Percentiles rank a stretch among this genome's conserved stretches.
Conservation (phyloP, 495 filamentous ascomycete genomes). For the Darksidea phi region DNA sequence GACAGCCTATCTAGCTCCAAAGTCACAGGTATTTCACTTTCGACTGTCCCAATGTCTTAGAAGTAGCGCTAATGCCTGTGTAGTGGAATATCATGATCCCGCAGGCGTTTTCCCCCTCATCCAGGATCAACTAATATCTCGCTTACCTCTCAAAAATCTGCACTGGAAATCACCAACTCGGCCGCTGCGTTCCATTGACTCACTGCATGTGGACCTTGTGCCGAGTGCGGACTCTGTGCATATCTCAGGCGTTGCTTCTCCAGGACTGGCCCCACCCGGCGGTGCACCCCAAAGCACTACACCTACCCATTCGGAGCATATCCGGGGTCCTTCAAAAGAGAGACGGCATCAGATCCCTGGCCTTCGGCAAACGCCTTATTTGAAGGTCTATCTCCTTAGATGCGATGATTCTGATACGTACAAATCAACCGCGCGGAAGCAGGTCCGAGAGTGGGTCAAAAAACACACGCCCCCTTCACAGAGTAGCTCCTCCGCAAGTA, state of each 20-base stretch:
- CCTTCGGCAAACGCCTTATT: conserved; percentile 86
- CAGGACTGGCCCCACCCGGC: conserved; percentile 44
- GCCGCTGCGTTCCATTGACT: conserved; percentile 86
- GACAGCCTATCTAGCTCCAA: conserved; percentile 63
- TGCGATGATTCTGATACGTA: conserved; percentile 96
- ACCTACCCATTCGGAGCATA: conserved; percentile 34
- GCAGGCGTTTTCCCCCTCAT: conserved; percentile 78
- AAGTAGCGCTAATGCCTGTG: conserved; percentile 8
- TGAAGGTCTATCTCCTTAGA: conserved; percentile 83
- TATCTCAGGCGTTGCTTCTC: conserved; percentile 43
- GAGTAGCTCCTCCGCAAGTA: conserved; percentile 48
- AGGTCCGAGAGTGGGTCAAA: conserved; percentile 88
- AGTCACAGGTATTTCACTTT: conserved; percentile 58
- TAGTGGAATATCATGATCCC: conserved; percentile 77
- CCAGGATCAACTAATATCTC: conserved; percentile 69
- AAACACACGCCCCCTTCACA: conserved; percentile 58
- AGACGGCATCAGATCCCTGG: conserved; percentile 94
- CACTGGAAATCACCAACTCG: conserved; percentile 95
- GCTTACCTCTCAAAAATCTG: conserved; percentile 86
- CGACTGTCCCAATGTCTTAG: background rate
- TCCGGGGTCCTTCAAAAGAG: conserved; percentile 51
- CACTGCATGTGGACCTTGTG: conserved; percentile 83
- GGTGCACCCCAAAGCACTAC: conserved; percentile 7
- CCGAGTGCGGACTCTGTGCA: conserved; percentile 49
- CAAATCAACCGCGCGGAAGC: conserved; percentile 71